A percentile compares a stretch with the other conserved stretches of the same genome.
Conservation (phyloP, 805 yeast species). For the Kluyveromyces nonfermentans region DNA sequence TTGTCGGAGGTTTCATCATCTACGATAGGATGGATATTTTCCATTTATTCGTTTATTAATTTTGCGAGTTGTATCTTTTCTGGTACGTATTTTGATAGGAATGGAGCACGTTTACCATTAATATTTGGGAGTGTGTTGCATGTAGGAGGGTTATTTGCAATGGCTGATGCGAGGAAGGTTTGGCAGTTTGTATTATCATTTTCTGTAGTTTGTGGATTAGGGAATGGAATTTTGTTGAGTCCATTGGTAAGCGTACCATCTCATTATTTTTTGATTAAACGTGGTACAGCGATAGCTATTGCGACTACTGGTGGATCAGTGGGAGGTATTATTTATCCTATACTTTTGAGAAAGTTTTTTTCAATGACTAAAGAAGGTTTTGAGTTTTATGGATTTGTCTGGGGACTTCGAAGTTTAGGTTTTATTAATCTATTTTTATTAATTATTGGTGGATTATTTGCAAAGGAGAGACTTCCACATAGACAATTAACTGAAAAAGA, state of each 20-base stretch:
- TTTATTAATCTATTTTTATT: slow-evolving; percentile 34
- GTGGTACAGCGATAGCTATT: slow-evolving; percentile 46
- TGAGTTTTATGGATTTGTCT: slow-evolving; percentile 35
- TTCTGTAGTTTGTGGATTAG: slow-evolving; percentile 45
- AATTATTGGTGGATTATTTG: slow-evolving; percentile 26
- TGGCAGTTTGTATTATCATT: slow-evolving; percentile 56
- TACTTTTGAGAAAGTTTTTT: slow-evolving; percentile 40
- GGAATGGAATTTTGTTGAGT: slow-evolving; percentile 45
- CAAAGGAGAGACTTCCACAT: slow-evolving; percentile 39
- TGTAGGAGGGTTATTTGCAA: slow-evolving; percentile 41
- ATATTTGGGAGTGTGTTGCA: slow-evolving; percentile 33
- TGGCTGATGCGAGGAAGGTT: slow-evolving; percentile 40
- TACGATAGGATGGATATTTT: slow-evolving; percentile 55
- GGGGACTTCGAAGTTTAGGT: slow-evolving; percentile 48
- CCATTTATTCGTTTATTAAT: slow-evolving; percentile 42
- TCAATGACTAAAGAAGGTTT: slow-evolving; percentile 18
- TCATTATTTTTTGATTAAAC: slow-evolving; percentile 50
- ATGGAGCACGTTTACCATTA: slow-evolving; percentile 39
- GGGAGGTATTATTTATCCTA: slow-evolving; percentile 47
- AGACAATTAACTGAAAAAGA: slow-evolving; percentile 26
- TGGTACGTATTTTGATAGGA: slow-evolving; percentile 50
- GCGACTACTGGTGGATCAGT: slow-evolving; percentile 44
- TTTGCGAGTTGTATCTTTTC: slow-evolving; percentile 41
- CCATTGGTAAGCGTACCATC: slow-evolving; percentile 52
- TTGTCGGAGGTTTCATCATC: slow-evolving; percentile 37